A percentile compares a stretch with the other conserved stretches of the same genome.
phyloP scores from a whole-genome alignment of 257 asterid genomes.

The Salvia miltiorrhiza region DNA sequence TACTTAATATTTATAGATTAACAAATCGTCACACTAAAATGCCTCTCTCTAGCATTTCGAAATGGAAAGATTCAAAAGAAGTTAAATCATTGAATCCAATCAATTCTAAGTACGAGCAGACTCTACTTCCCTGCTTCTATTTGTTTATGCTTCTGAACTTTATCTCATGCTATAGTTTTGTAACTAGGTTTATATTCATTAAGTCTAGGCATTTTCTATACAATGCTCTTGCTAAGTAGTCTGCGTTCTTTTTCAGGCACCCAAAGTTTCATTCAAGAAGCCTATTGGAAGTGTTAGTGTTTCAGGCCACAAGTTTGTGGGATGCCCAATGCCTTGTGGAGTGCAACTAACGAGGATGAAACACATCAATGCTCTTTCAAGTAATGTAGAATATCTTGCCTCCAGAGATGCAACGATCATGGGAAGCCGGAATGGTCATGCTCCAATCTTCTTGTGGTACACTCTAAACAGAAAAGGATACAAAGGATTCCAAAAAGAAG shows the following conservation, averaged over 20 bases:
- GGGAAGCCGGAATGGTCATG: slow-evolving; percentile 99
- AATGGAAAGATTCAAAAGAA: background rate
- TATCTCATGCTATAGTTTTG: background rate
- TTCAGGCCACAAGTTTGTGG: slow-evolving; percentile 96
- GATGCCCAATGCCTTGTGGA: slow-evolving; percentile 99
- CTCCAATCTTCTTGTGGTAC: slow-evolving; percentile 96
- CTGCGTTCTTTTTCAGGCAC: slow-evolving; percentile 60
- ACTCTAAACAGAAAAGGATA: slow-evolving; percentile 89
- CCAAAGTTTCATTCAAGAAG: slow-evolving; percentile 84
- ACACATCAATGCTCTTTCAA: slow-evolving; percentile 74
- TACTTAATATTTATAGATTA: background rate
- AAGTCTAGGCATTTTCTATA: background rate
- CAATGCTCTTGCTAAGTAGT: background rate
- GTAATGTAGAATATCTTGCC: slow-evolving; percentile 92
- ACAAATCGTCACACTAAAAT: background rate
- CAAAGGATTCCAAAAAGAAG: slow-evolving; percentile 93
- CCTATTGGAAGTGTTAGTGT: slow-evolving; percentile 97
- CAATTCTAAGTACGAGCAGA: background rate
- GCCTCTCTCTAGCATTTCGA: background rate
- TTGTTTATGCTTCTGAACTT: background rate
- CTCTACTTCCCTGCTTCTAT: background rate
- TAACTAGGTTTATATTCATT: background rate
- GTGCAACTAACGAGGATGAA: slow-evolving; percentile 74
- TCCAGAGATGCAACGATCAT: slow-evolving; percentile 97
- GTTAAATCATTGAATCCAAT: background rate